Base-by-base conservation (phyloP, 768 basidiomycete species). In the Pleurotus pulmonarius region DNA sequence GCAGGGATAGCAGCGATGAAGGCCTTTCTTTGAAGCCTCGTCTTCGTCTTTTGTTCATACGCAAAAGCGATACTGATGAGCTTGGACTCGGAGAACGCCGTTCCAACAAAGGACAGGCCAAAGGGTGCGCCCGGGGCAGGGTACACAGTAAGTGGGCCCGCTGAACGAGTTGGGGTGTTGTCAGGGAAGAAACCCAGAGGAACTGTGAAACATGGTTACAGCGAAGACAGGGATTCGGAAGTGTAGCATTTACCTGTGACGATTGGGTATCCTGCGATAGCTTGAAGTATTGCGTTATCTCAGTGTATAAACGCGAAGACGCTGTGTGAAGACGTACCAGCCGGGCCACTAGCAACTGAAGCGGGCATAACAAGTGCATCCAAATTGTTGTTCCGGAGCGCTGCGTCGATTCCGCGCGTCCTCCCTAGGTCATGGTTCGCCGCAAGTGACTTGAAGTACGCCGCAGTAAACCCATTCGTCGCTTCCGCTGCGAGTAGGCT, bases 41-140 rank as follows among this genome's bases (percentile, higher is more conserved):
- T 80, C 56, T 80, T 72, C 5, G 86, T 87, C 57, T 73, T 76
- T 63, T 87, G 85, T 66, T 88, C 86, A 58, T 83, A 87, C 1
- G 85, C 85, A 67, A 78, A 87, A 3, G 76, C 87, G 57, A 82
- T 76, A 0, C 79, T 73, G 55, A 88, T 75, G 43, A 87, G 71
- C 18, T 75, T 66, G 60, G 77, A 80, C 55, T 86, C 86, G 43
- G 80, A 81, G 64, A 82, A 87, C 12, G 80, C 81, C 0, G 83
- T 82, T 0, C 83, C 83, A 9, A 85, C 62, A 69, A 87, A 87
- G 4, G 83, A 78, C 6, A 87, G 64, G 1, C 86, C 86, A 46
- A 86, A 82, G 0, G 85, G 85, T 40, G 80, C 77, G 8, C 82
- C 82, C 4, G 82, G 85, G 0, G 76, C 77, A 0, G 80, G 78